These are phyloP conservation scores for Eucommia ulmoides DNA, from an alignment of 257 asterid genomes.

Conservation along the genomic window DNA sequence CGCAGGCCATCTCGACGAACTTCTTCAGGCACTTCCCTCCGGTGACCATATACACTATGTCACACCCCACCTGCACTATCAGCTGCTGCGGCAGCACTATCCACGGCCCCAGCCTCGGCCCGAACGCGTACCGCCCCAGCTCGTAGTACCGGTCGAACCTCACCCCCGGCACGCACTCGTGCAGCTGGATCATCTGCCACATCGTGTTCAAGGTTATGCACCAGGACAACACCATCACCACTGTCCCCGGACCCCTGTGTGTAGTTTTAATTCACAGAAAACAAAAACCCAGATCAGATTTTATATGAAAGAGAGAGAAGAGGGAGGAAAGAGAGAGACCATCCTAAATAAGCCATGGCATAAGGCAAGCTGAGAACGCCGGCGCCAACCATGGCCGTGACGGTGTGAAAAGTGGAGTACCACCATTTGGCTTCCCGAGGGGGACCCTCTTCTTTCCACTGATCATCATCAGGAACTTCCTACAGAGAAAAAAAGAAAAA, in stretches of 20 bases:
- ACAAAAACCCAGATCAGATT: no score
- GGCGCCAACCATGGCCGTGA: constrained; percentile 71
- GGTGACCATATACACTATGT: constrained; percentile 83
- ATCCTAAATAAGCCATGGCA: constrained; percentile 78
- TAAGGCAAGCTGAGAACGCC: constrained; percentile 64
- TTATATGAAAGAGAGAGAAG: no score
- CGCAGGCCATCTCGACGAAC: constrained; percentile 59
- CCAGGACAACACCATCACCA: constrained; percentile 68
- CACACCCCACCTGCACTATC: constrained; percentile 83
- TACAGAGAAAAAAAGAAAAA: constrained; percentile 5
- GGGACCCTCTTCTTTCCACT: constrained; percentile 30
- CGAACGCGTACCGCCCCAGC: constrained; percentile 63
- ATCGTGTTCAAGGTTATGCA: constrained; percentile 65
- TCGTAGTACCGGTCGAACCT: constrained; percentile 67
- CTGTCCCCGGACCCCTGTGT: constrained; percentile 78
- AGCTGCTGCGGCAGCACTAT: constrained; percentile 86
- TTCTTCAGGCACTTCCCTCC: constrained; percentile 78
- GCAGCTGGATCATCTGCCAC: constrained; percentile 93
- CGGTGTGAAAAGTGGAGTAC: constrained; percentile 61
- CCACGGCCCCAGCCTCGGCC: constrained; percentile 68
- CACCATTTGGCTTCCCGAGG: constrained; percentile 57
- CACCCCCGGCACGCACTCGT: constrained; percentile 70
- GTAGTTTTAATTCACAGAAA: no score
- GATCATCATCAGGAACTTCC: constrained; percentile 39
- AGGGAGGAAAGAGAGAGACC: constrained; percentile 20